Evolutionary conservation across 306 rosid genomes (phyloP), one percentile per base, ranked within the genome.

Genomic region (Begonia fuchsioides): DNA sequence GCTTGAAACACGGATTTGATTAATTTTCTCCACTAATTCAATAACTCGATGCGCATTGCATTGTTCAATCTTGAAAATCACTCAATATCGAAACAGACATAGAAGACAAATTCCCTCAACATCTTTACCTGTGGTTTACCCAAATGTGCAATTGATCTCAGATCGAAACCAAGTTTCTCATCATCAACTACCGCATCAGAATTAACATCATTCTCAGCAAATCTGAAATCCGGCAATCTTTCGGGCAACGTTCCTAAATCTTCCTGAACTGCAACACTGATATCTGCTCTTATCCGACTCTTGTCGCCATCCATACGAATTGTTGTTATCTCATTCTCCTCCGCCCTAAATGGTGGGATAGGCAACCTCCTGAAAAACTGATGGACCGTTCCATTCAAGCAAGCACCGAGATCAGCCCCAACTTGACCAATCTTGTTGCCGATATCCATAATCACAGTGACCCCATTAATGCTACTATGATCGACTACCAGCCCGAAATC

Each of bases 391-490:
- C 94, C 98, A 55, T 85, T 82, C 94, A 90, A 81, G 54, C 85
- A 62, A 5, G 92, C 87, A 8, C 98, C 94, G 32, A 90, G 79
- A 45, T 90, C 94, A 2, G 81, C 87, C 47, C 98, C 95, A 3
- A 81, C 98, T 62, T 85, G 94, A 41, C 95, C 98, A 26, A 90
- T 90, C 77, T 85, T 59, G 13, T 45, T 85, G 1, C 95, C 98
- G 20, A 90, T 81, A 47, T 85, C 94, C 1, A 90, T 54, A 74
- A 88, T 79, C 14, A 95, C 93, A 0, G 79, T 73, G 4, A 83
- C 95, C 13, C 95, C 96, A 53, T 68, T 43, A 48, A 75, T 72
- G 15, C 81, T 83, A 0, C 71, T 47, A 32, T 49, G 72, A 48
- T 71, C 72, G 0, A 69, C 62, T 1, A 54, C 72, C 20, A 78